A percentile compares a stretch with the other conserved stretches of the same genome.
Conservation (phyloP, 176 grass and related monocot genomes). For the Ensete ventricosum region DNA sequence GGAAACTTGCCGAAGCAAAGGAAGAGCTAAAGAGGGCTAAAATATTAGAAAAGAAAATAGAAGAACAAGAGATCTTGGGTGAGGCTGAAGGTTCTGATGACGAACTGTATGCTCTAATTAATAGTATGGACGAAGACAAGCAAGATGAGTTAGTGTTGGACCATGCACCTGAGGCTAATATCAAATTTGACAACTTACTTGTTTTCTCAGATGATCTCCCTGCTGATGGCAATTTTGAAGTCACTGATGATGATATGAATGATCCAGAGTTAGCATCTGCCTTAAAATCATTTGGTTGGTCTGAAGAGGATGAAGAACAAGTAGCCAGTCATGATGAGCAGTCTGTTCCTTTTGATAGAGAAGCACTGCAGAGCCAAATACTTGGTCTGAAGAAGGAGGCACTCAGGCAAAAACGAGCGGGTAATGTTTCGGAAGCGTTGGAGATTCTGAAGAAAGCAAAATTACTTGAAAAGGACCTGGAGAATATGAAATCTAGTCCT, state of each 20-base stretch:
- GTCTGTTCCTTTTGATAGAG: constrained; percentile 32
- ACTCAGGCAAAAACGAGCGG: constrained; percentile 55
- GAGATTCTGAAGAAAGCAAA: constrained; percentile 84
- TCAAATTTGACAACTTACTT: constrained; percentile 41
- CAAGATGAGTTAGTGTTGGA: constrained; percentile 48
- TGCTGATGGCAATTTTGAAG: constrained; percentile 63
- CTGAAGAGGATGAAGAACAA: constrained; percentile 53
- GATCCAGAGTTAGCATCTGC: constrained; percentile 69
- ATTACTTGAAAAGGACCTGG: constrained; percentile 61
- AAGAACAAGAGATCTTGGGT: constrained; percentile 84
- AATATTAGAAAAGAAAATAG: constrained; percentile 85
- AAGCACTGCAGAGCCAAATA: constrained; percentile 44
- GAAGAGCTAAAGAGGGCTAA: constrained; percentile 97
- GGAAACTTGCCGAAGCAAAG: constrained; percentile 81
- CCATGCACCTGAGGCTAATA: constrained; percentile 27
- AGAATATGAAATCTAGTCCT: constrained; percentile 22
- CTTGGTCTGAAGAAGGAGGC: constrained; percentile 81
- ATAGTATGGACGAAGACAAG: constrained; percentile 54
- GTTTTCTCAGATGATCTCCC: constrained; percentile 31
- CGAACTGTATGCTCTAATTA: constrained; percentile 68
- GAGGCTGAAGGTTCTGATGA: constrained; percentile 81
- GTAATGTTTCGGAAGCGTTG: constrained; percentile 69
- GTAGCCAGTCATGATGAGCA: constrained; percentile 10
- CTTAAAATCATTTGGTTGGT: constrained; percentile 89
- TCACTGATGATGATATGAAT: constrained; percentile 75